Evolutionary conservation across 2,329 filamentous ascomycete genomes (phyloP).

Genomic region (Pseudopyricularia cyperi): DNA sequence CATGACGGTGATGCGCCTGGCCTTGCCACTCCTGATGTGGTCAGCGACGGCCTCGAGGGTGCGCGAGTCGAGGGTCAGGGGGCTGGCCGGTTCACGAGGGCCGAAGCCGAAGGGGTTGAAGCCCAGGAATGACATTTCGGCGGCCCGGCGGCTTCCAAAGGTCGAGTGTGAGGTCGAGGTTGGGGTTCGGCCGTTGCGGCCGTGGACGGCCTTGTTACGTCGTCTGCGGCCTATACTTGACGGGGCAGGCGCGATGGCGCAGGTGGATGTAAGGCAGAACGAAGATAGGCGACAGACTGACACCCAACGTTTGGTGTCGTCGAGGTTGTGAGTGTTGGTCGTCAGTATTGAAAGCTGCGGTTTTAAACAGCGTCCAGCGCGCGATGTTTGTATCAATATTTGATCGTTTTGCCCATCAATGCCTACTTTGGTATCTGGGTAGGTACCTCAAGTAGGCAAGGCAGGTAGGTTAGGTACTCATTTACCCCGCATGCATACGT

Average conservation of each 20-base stretch:
- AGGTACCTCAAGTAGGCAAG: too few relatives aligned
- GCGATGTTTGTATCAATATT: too few relatives aligned
- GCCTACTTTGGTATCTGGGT: too few relatives aligned
- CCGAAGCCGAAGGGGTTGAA: neutral
- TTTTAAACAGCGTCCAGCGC: too few relatives aligned
- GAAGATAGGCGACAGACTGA: too few relatives aligned
- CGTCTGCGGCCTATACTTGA: neutral
- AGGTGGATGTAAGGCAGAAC: too few relatives aligned
- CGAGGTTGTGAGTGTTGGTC: too few relatives aligned
- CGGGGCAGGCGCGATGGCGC: neutral
- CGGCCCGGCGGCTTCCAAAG: neutral
- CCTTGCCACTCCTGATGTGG: slow-evolving; percentile 59
- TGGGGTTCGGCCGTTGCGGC: neutral
- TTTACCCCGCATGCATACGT: too few relatives aligned
- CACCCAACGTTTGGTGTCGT: too few relatives aligned
- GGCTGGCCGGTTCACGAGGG: neutral
- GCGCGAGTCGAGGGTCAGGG: slow-evolving; percentile 39
- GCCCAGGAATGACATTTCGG: neutral
- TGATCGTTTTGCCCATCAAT: too few relatives aligned
- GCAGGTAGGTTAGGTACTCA: too few relatives aligned
- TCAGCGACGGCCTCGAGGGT: slow-evolving; percentile 65
- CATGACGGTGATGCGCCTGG: slow-evolving; percentile 69
- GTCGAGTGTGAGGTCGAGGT: neutral
- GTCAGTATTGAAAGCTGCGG: too few relatives aligned
- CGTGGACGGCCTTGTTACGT: neutral